phyloP scores from a whole-genome alignment of 1,284 basidiomycete genomes.

The Sparassis latifolia region DNA sequence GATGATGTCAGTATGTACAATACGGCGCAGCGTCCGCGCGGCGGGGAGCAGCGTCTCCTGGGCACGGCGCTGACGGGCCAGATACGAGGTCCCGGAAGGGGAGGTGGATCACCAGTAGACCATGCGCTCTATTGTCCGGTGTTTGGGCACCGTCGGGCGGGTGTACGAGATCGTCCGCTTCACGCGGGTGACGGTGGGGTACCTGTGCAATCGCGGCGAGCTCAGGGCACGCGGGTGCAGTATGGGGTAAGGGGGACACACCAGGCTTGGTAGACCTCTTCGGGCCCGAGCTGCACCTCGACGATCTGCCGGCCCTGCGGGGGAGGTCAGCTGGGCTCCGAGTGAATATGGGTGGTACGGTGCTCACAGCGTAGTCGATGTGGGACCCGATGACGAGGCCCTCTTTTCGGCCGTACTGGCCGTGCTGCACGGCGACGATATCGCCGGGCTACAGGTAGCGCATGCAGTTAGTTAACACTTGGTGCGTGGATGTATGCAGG shows the following conservation, averaged over 20 bases:
- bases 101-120: slow-evolving; percentile 54
- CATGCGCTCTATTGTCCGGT: slow-evolving; percentile 55
- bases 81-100: too few species aligned
- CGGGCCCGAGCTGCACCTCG: slow-evolving; percentile 69
- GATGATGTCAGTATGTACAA: too few species aligned
- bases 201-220: slow-evolving; percentile 32
- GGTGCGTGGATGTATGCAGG: background rate
- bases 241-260: slow-evolving; percentile 24
- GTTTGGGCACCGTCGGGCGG: slow-evolving; percentile 34
- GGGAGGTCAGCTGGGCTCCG: background rate
- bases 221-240: background rate
- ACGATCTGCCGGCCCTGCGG: slow-evolving; percentile 69
- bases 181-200: slow-evolving; percentile 66
- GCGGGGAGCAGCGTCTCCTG: too few species aligned
- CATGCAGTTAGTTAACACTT: background rate
- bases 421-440: slow-evolving; percentile 68
- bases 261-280: slow-evolving; percentile 64
- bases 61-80: too few species aligned
- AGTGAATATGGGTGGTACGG: background rate
- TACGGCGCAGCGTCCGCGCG: too few species aligned
- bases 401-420: slow-evolving; percentile 53
- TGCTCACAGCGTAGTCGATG: slow-evolving; percentile 58
- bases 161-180: slow-evolving; percentile 59
- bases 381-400: slow-evolving; percentile 73
- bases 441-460: slow-evolving; percentile 53